Evolutionary conservation across 116 monocot genomes (phyloP), one percentile per base, ranked within the genome.

Genomic region (Zostera marina): DNA sequence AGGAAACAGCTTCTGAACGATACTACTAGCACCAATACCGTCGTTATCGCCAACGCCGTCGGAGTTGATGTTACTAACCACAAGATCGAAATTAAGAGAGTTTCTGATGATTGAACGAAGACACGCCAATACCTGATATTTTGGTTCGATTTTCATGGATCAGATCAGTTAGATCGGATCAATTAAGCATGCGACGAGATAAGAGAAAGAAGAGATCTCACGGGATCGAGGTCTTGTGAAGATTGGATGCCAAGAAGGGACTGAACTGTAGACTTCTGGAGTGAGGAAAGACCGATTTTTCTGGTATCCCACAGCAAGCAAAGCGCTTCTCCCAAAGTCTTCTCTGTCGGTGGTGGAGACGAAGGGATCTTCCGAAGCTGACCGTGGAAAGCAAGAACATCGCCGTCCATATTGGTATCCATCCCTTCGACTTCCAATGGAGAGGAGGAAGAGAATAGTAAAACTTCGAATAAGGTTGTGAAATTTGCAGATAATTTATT

Each of bases 61-160:
- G n/a, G n/a, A n/a, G n/a, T n/a, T n/a, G n/a, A n/a, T n/a, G n/a
- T n/a, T n/a, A n/a, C n/a, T n/a, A n/a, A n/a, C n/a, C n/a, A n/a
- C n/a, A n/a, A 69, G 62, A 19, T 72, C 47, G 22, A 77, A 70
- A 7, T 52, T 54, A 11, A 68, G 63, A 49, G 53, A 62, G 46
- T 72, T 79, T 47, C 79, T 76, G 53, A 84, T 72, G 16, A 84
- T 25, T 21, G 63, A 71, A 13, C 84, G 73, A 61, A 84, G 71
- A 54, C 73, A 76, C 40, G 76, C 79, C 65, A 79, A 26, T 52
- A 84, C 79, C 84, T 84, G 56, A 6, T 47, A 67, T 26, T 41
- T 14, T 12, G 48, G 19, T 48, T 19, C 15, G 19, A 16, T 17
- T 48, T 8, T 7, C 15, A 48, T 48, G 19, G 19, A 16, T 19